These are phyloP conservation scores for Fusarium marasasianum DNA, from an alignment of 2,329 filamentous ascomycete species.

Conservation along the genomic window DNA sequence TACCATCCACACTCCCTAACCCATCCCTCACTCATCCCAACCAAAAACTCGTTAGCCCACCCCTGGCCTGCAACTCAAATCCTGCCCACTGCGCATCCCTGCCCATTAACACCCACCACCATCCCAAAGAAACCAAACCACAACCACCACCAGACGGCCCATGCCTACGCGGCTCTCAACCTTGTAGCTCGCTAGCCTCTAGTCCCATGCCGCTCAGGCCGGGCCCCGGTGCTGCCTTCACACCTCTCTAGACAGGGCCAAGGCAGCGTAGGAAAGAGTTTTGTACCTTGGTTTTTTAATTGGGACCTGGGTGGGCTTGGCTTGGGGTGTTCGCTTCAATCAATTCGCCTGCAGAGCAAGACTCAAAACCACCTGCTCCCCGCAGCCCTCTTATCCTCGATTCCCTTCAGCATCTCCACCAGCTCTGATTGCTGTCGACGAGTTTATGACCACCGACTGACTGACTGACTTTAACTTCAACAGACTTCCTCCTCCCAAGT, in stretches of 20 bases:
- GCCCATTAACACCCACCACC: slow-evolving; percentile 35
- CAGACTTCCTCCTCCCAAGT: not conserved
- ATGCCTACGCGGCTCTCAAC: slow-evolving; percentile 45
- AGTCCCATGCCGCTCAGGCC: slow-evolving; percentile 42
- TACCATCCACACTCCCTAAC: slow-evolving; percentile 3
- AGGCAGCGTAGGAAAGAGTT: slow-evolving; percentile 22
- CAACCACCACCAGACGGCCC: slow-evolving; percentile 36
- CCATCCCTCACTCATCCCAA: not conserved
- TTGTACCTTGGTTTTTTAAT: slow-evolving; percentile 26
- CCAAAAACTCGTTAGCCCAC: slow-evolving; percentile 27
- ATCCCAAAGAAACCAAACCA: slow-evolving; percentile 4
- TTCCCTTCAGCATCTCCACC: slow-evolving; percentile 34
- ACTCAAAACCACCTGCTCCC: slow-evolving; percentile 44
- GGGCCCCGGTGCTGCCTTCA: slow-evolving; percentile 36
- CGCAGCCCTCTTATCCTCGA: slow-evolving; percentile 31
- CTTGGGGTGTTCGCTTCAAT: not conserved
- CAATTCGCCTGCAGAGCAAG: not conserved
- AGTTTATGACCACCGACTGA: slow-evolving; percentile 38
- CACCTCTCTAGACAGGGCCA: slow-evolving; percentile 17
- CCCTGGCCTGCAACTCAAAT: slow-evolving; percentile 33
- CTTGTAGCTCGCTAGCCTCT: slow-evolving; percentile 36
- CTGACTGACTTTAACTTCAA: slow-evolving; percentile 27
- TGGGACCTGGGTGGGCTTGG: slow-evolving; percentile 7
- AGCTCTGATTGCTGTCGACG: slow-evolving; percentile 40
- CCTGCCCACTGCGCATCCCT: slow-evolving; percentile 32